Evolutionary conservation across 2,329 filamentous ascomycete species (phyloP).

Genomic region (Aureobasidium melanogenum): DNA sequence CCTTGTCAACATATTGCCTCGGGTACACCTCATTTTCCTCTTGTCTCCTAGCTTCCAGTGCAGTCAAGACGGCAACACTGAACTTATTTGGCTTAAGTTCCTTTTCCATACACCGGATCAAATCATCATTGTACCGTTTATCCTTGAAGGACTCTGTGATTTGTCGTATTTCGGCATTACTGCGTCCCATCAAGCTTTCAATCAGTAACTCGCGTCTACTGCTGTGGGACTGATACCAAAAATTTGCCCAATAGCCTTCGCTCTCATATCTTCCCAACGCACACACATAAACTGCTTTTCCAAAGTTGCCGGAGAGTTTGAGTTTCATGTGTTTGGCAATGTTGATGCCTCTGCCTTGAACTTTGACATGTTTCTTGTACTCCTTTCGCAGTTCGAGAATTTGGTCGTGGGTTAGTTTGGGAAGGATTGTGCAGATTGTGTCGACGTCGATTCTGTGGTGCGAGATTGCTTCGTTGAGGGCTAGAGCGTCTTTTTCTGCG

Average conservation of each 20-base stretch:
- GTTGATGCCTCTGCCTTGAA: conserved; percentile 72
- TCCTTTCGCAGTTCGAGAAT: conserved; percentile 76
- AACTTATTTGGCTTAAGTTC: conserved; percentile 97
- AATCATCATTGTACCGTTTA: conserved; percentile 78
- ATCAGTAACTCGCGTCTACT: conserved; percentile 83
- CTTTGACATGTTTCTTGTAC: conserved; percentile 85
- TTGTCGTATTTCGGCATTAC: conserved; percentile 73
- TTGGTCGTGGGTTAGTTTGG: conserved; percentile 76
- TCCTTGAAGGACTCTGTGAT: conserved; percentile 88
- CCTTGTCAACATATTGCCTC: conserved; percentile 50
- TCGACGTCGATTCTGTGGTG: conserved; percentile 55
- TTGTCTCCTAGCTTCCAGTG: conserved; percentile 74
- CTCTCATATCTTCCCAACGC: conserved; percentile 85
- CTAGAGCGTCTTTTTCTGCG: conserved; percentile 66
- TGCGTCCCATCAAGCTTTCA: conserved; percentile 82
- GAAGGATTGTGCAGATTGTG: conserved; percentile 73
- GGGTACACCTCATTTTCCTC: conserved; percentile 60
- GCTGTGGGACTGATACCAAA: conserved; percentile 87
- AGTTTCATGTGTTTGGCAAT: conserved; percentile 79
- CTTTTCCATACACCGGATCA: conserved; percentile 78
- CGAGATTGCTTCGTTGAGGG: conserved; percentile 67
- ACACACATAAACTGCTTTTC: conserved; percentile 85
- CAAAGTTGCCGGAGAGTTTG: conserved; percentile 68
- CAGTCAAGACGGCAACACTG: conserved; percentile 74
- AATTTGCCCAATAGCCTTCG: conserved; percentile 97